These are phyloP conservation scores for Striga hermonthica DNA, from an alignment of 305 asterid species.

Conservation along the genomic window DNA sequence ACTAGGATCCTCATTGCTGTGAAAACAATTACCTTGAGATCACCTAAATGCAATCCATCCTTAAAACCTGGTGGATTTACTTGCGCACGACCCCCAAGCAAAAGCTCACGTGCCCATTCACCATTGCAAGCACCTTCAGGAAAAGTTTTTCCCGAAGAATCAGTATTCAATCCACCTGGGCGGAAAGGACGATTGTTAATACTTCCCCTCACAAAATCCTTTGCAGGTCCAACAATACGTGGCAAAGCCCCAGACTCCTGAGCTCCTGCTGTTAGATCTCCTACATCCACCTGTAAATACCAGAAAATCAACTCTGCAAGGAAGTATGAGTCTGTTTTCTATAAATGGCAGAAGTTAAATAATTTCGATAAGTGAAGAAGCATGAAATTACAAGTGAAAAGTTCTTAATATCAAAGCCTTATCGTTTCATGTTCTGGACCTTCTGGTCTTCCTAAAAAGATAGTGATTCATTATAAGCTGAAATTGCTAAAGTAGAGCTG, in stretches of 20 bases:
- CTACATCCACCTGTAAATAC: constrained; percentile 62
- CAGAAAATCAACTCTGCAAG: constrained; percentile 32
- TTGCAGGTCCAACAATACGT: constrained; percentile 81
- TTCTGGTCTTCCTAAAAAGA: constrained; percentile 5
- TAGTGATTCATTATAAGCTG: neutral
- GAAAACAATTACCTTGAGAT: constrained; percentile 59
- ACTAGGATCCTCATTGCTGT: constrained; percentile 28
- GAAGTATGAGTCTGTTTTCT: constrained; percentile 6
- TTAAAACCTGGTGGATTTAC: constrained; percentile 72
- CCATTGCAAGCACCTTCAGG: constrained; percentile 85
- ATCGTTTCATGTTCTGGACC: constrained; percentile 7
- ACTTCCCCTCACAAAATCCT: constrained; percentile 93
- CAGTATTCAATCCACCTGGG: constrained; percentile 78
- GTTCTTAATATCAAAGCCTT: constrained; percentile 14
- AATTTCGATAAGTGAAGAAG: constrained; percentile 24
- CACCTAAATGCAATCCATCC: constrained; percentile 74
- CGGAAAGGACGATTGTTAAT: constrained; percentile 81
- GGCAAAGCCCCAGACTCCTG: constrained; percentile 80
- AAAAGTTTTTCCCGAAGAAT: constrained; percentile 59
- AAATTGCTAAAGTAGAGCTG: constrained; percentile 12
- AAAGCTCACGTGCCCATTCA: constrained; percentile 77
- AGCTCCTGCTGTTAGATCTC: constrained; percentile 65
- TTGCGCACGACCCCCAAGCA: constrained; percentile 73
- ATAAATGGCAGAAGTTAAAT: constrained; percentile 19
- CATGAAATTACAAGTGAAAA: constrained; percentile 18